A percentile compares a stretch with the other conserved stretches of the same genome.
These are phyloP conservation scores for Globisporangium iwayamae DNA, from an alignment of 352 stramenopile genomes.

Conservation along the genomic window DNA sequence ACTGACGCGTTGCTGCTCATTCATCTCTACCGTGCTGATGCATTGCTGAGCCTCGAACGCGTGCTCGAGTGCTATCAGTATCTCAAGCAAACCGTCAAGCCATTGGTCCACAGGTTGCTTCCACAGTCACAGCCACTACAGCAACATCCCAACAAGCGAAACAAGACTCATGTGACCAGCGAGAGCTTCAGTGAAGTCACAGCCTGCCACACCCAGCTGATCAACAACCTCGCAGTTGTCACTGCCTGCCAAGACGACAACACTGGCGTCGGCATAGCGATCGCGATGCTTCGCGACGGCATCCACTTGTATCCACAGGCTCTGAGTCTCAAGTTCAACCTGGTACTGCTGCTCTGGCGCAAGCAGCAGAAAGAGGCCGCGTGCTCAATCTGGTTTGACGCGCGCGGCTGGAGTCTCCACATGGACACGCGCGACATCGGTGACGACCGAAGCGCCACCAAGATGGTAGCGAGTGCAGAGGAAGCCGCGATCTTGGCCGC, in stretches of 20 bases:
- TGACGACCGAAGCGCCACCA: conserved; percentile 19
- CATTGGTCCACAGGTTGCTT: conserved; percentile 12
- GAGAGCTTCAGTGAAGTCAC: conserved; percentile 22
- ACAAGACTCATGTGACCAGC: background rate
- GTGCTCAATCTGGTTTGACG: conserved; percentile 66
- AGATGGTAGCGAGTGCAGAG: conserved; percentile 16
- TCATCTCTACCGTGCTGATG: conserved; percentile 66
- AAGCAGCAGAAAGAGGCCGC: conserved; percentile 38
- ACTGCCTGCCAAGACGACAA: conserved; percentile 30
- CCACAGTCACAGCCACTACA: conserved; percentile 5
- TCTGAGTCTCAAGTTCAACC: conserved; percentile 61
- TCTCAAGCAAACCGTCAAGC: conserved; percentile 33
- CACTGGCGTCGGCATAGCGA: conserved; percentile 25
- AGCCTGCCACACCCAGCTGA: conserved; percentile 45
- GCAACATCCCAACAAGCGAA: background rate
- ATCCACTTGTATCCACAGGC: conserved; percentile 36
- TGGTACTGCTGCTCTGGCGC: conserved; percentile 73
- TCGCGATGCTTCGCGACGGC: conserved; percentile 44
- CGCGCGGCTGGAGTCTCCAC: conserved; percentile 45
- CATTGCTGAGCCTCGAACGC: conserved; percentile 70
- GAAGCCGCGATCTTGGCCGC: conserved; percentile 26
- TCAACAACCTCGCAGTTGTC: conserved; percentile 75
- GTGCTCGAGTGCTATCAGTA: conserved; percentile 51
- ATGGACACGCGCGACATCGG: conserved; percentile 25
- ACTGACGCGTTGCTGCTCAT: conserved; percentile 21